Conservation (phyloP, 1,284 basidiomycete species). For the Moniliella sp. region DNA sequence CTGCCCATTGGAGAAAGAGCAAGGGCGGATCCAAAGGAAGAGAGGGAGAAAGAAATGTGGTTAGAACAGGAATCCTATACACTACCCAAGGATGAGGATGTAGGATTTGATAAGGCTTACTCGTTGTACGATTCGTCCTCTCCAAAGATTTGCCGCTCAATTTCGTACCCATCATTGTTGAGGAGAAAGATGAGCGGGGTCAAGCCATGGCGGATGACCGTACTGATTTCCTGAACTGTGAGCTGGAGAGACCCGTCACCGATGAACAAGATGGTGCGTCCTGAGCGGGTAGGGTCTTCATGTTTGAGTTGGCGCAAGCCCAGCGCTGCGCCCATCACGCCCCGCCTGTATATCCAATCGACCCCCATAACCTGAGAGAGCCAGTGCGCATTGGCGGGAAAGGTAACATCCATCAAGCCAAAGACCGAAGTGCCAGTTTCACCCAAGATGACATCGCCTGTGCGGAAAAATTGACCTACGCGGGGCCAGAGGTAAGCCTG, state of each 20-base stretch:
- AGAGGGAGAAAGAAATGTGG: no score
- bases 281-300: no score
- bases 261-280: conserved; percentile 63
- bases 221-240: conserved; percentile 44
- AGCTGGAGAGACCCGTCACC: conserved; percentile 44
- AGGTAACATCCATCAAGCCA: conserved; percentile 8
- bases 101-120: conserved; percentile 12
- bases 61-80: no score
- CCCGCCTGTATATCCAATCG: conserved; percentile 68
- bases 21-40: no score
- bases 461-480: conserved; percentile 49
- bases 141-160: conserved; percentile 60
- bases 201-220: conserved; percentile 49
- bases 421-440: conserved; percentile 23
- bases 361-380: conserved; percentile 51
- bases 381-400: conserved; percentile 18
- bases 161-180: conserved; percentile 72
- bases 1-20: no score
- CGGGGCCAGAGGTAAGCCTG: conserved; percentile 55
- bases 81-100: no score
- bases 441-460: conserved; percentile 25
- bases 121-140: conserved; percentile 35
- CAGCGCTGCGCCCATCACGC: conserved; percentile 48
- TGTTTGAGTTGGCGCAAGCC: conserved; percentile 48
- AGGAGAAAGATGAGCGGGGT: conserved; percentile 63